phyloP scores from a whole-genome alignment of 805 yeast species.

The Myxozyma melibiosi region DNA sequence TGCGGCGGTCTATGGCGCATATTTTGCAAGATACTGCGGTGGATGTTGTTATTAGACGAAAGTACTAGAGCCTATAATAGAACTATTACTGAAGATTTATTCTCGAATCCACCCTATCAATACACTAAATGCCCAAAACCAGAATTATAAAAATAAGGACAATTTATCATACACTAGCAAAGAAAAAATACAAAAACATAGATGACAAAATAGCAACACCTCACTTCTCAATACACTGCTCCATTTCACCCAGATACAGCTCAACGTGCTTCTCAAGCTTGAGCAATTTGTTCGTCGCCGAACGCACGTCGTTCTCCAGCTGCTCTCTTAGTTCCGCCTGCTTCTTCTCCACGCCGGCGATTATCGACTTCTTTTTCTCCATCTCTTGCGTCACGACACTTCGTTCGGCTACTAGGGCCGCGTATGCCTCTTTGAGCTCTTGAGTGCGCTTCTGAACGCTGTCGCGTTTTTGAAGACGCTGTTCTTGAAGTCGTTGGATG shows the following conservation, averaged over 20 bases:
- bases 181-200: neutral
- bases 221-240: constrained; percentile 38
- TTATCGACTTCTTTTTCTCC: constrained; percentile 52
- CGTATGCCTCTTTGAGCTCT: constrained; percentile 51
- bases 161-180: no score
- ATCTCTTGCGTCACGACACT: constrained; percentile 53
- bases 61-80: neutral
- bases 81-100: no score
- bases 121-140: neutral
- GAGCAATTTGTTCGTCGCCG: constrained; percentile 56
- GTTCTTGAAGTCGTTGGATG: constrained; percentile 48
- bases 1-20: neutral
- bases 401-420: constrained; percentile 53
- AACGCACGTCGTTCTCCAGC: constrained; percentile 56
- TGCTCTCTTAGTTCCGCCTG: constrained; percentile 45
- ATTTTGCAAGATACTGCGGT: constrained; percentile 1
- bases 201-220: neutral
- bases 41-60: neutral
- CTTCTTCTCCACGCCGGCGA: constrained; percentile 49
- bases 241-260: constrained; percentile 56
- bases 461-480: constrained; percentile 50
- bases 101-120: neutral
- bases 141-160: no score
- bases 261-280: constrained; percentile 58
- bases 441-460: constrained; percentile 49